Percentiles rank a stretch among this genome's conserved stretches.
Conservation (phyloP, 2,329 filamentous ascomycete species). For the Phoma sp. region DNA sequence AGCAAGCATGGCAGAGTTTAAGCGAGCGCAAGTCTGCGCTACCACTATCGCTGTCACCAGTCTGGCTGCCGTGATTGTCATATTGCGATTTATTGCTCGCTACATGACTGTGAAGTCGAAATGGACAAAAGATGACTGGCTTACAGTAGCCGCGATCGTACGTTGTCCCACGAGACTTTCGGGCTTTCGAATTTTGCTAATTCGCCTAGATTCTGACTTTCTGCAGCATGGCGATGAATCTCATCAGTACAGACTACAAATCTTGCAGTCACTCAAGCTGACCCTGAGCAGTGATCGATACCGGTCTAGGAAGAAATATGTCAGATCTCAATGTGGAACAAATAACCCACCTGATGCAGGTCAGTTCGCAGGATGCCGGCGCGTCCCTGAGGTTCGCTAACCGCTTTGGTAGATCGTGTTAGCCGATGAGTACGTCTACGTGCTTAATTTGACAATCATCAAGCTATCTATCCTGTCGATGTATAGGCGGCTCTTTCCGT, state of each 20-base stretch:
- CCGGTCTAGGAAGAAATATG: neutral
- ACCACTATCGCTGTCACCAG: neutral
- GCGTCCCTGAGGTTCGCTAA: neutral
- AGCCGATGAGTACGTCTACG: neutral
- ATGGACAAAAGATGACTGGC: neutral
- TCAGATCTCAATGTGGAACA: neutral
- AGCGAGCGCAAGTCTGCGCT: neutral
- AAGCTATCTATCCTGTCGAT: neutral
- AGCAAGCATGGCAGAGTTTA: neutral
- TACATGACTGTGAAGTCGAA: neutral
- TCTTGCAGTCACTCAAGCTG: neutral
- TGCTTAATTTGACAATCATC: neutral
- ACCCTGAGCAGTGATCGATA: neutral
- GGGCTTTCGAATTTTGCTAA: neutral
- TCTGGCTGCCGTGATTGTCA: neutral
- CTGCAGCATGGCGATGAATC: neutral
- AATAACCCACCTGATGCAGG: neutral
- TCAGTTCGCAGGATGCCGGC: neutral
- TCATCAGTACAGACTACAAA: neutral
- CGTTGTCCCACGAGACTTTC: neutral
- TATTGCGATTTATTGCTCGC: neutral
- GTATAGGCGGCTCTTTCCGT: neutral
- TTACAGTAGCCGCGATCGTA: neutral
- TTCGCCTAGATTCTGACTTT: neutral
- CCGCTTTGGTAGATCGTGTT: neutral